Percentiles rank a stretch among this genome's conserved stretches.
These are phyloP conservation scores for Paralagenidium karlingii DNA, from an alignment of 352 stramenopile genomes.

Conservation along the genomic window DNA sequence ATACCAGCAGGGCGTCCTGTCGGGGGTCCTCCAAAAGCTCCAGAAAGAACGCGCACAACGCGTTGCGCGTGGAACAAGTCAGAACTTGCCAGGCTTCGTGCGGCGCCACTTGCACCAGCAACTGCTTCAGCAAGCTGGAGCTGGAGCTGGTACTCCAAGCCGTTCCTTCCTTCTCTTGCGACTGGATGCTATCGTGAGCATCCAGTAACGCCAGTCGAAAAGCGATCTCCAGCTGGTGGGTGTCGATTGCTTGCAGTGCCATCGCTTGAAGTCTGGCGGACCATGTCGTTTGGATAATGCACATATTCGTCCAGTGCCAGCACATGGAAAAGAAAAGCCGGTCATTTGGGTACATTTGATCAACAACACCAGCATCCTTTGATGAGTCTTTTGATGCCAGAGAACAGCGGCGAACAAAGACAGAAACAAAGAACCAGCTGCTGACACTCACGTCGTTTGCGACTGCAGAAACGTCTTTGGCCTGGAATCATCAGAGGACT, in stretches of 20 bases:
- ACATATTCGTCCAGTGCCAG: neutral
- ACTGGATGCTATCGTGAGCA: slow-evolving; percentile 22
- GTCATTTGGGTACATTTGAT: too few relatives aligned
- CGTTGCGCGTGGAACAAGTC: slow-evolving; percentile 17
- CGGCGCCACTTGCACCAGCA: slow-evolving; percentile 15
- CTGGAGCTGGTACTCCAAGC: too few relatives aligned
- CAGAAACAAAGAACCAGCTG: too few relatives aligned
- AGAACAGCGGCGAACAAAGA: too few relatives aligned
- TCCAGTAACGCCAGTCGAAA: slow-evolving; percentile 40
- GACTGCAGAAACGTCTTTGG: too few relatives aligned
- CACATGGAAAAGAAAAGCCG: too few relatives aligned
- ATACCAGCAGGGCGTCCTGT: slow-evolving; percentile 23
- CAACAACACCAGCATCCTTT: too few relatives aligned
- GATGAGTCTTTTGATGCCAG: too few relatives aligned
- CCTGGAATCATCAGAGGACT: too few relatives aligned
- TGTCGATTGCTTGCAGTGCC: slow-evolving; percentile 20
- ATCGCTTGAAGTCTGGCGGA: slow-evolving; percentile 21
- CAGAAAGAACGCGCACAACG: slow-evolving; percentile 39
- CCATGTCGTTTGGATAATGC: slow-evolving; percentile 1
- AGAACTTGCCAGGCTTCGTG: slow-evolving; percentile 21
- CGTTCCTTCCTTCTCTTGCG: too few relatives aligned
- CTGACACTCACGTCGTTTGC: too few relatives aligned
- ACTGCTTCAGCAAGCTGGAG: slow-evolving; percentile 28
- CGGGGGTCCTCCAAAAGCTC: slow-evolving; percentile 17
- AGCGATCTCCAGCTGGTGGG: slow-evolving; percentile 30